phyloP scores from a whole-genome alignment of 2,329 filamentous ascomycete genomes.

The Fusarium algeriense region DNA sequence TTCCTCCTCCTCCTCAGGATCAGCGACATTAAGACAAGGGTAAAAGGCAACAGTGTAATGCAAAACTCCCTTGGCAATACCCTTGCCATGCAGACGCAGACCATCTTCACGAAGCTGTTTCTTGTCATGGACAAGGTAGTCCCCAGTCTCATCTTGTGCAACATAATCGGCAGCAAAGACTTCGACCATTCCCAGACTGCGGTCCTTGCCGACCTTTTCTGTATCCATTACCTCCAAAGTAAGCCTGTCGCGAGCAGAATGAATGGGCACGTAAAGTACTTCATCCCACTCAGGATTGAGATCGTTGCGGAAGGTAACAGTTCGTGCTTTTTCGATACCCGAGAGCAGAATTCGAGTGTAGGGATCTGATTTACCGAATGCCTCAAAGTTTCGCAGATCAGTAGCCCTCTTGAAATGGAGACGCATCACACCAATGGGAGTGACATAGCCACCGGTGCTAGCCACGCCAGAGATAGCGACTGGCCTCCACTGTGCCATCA shows the following conservation, averaged over 20 bases:
- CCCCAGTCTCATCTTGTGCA: constrained; percentile 79
- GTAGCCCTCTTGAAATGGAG: constrained; percentile 88
- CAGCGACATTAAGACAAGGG: constrained; percentile 86
- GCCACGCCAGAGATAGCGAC: constrained; percentile 86
- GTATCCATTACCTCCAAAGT: constrained; percentile 96
- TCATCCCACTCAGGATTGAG: constrained; percentile 97
- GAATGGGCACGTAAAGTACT: constrained; percentile 92
- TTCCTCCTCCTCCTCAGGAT: constrained; percentile 90
- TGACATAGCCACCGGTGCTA: constrained; percentile 89
- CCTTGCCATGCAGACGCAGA: constrained; percentile 80
- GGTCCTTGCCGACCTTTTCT: constrained; percentile 91
- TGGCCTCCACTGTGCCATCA: constrained; percentile 95
- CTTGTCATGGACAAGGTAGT: constrained; percentile 82
- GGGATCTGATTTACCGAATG: constrained; percentile 95
- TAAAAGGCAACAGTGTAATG: constrained; percentile 91
- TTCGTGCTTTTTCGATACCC: constrained; percentile 89
- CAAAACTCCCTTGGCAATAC: constrained; percentile 81
- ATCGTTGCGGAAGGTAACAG: constrained; percentile 96
- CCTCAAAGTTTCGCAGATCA: constrained; percentile 91
- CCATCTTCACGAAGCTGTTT: constrained; percentile 76
- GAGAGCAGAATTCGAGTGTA: constrained; percentile 91
- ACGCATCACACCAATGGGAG: constrained; percentile 94
- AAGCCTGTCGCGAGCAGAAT: constrained; percentile 85
- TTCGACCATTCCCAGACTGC: constrained; percentile 85
- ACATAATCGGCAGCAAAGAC: constrained; percentile 84